Percentiles rank a stretch among this genome's conserved stretches.
phyloP scores from a whole-genome alignment of 495 filamentous ascomycete genomes.

The Letharia lupina region DNA sequence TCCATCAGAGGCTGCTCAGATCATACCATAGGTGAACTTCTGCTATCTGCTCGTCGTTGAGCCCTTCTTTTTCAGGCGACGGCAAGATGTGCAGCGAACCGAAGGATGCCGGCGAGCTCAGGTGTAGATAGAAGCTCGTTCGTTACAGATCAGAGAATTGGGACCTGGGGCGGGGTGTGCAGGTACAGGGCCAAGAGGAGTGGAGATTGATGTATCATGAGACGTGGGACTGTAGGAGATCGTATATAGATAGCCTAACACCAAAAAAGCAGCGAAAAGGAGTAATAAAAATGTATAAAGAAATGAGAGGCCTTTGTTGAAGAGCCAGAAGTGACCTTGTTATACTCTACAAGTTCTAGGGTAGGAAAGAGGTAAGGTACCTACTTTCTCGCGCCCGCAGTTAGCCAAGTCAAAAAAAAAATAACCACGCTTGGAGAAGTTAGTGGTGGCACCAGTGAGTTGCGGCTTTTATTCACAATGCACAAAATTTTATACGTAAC shows the following conservation, averaged over 20 bases:
- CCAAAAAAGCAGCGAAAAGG: background rate
- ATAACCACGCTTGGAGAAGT: too few relatives aligned
- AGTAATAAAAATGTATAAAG: background rate
- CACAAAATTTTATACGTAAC: too few relatives aligned
- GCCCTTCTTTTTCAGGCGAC: background rate
- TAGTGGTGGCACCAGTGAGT: too few relatives aligned
- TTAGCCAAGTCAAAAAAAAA: too few relatives aligned
- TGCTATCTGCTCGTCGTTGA: background rate
- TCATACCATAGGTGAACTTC: constrained; percentile 10
- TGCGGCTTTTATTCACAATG: too few relatives aligned
- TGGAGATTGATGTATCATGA: background rate
- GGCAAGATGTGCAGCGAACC: background rate
- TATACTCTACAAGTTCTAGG: too few relatives aligned
- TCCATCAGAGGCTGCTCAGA: constrained; percentile 48
- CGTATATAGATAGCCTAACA: background rate
- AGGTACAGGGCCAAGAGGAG: constrained; percentile 6
- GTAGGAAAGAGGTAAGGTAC: background rate
- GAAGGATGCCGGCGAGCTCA: background rate
- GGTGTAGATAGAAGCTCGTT: background rate
- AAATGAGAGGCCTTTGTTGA: constrained; percentile 8
- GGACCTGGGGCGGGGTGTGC: constrained; percentile 12
- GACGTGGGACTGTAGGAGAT: background rate
- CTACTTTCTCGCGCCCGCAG: too few relatives aligned
- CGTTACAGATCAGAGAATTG: background rate
- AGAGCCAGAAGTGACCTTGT: background rate